Evolutionary conservation across 441 rosid species (phyloP), one percentile per base, ranked within the genome.

Genomic region (Populus trichocarpa): DNA sequence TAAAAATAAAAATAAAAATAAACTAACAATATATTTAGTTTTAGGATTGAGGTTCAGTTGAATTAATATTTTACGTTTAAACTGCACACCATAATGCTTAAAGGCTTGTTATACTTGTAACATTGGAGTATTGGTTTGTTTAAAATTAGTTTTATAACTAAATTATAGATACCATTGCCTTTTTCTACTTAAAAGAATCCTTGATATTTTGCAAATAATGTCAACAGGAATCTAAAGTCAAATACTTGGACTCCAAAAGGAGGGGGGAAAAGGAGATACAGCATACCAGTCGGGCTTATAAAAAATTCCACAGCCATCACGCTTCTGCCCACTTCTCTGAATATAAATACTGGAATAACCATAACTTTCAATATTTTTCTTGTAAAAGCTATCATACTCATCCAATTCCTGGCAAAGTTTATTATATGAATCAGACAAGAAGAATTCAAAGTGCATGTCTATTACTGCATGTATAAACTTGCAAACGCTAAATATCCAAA

Each of bases 291-390:
- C 81, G 67, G 79, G 86, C 87, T 88, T 91, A 82, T 88, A 96
- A 85, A 94, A 93, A 30, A 94, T 93, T 85, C 88, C 98, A 84
- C 98, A 94, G 35, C 99, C 98, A 76, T 94, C 99, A 81, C 91
- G 93, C 85, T 93, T 94, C 81, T 86, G 90, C 74, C 98, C 98
- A 53, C 85, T 90, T 85, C 98, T 92, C 87, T 92, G 91, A 77
- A 94, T 85, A 83, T 93, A 93, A 63, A 92, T 81, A 75, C 95
- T 85, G 69, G 94, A 88, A 81, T 94, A 96, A 8, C 97, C 98
- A 70, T 71, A 79, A 75, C 81, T 85, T 78, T 85, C 91, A 87
- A 93, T 85, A 35, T 77, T 90, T 77, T 71, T 73, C 84, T 89
- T 88, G 86, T 94, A 94, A 86, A 89, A 96, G 77, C 84, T 85